Conservation (phyloP, 2,329 filamentous ascomycete species). For the Rutstroemia sp. region DNA sequence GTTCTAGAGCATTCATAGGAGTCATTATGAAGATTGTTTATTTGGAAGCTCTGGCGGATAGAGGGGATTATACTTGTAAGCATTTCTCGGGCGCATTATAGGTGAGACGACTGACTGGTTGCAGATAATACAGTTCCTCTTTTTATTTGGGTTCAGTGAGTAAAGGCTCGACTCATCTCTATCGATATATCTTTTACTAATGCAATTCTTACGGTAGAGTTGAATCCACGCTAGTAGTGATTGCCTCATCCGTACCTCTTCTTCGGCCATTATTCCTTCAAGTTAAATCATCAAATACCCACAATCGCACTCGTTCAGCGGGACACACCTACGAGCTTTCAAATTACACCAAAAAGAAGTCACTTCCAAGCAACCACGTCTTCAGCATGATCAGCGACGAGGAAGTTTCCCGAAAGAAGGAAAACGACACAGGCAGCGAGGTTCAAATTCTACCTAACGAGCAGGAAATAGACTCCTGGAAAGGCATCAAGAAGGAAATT, state of each 20-base stretch:
- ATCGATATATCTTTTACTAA: constrained; percentile 1
- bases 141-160: constrained; percentile 15
- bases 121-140: constrained; percentile 10
- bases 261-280: constrained; percentile 13
- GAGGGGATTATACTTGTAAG: constrained; percentile 14
- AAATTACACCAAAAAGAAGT: neutral
- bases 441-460: neutral
- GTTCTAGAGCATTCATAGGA: constrained; percentile 11
- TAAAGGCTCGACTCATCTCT: no score
- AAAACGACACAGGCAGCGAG: neutral
- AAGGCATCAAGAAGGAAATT: neutral
- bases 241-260: constrained; percentile 16
- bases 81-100: neutral
- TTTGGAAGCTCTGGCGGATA: constrained; percentile 6
- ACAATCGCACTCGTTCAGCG: neutral
- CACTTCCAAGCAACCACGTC: neutral
- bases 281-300: neutral
- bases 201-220: constrained; percentile 4
- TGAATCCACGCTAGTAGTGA: constrained; percentile 14
- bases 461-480: neutral
- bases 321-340: neutral
- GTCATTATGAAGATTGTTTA: constrained; percentile 16
- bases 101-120: neutral
- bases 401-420: neutral
- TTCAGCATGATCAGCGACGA: neutral